These are phyloP conservation scores for Ajuga chamaepitys DNA, from an alignment of 257 asterid species.

Conservation along the genomic window DNA sequence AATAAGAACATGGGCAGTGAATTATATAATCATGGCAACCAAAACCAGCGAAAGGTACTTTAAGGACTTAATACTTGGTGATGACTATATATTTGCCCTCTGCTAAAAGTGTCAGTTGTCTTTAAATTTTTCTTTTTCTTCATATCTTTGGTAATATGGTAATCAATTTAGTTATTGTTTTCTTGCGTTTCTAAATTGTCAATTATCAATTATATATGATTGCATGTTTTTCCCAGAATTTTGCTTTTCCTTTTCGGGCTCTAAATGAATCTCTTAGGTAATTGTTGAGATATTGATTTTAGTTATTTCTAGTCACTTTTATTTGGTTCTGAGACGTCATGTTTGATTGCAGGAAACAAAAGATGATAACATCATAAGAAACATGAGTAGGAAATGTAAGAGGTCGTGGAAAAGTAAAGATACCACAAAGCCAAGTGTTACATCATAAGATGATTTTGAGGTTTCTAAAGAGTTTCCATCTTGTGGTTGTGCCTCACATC, in stretches of 20 bases:
- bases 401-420: constrained; percentile 32
- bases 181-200: background rate
- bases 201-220: background rate
- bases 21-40: background rate
- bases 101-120: background rate
- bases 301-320: background rate
- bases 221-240: background rate
- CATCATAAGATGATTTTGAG: background rate
- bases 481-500: too few relatives aligned
- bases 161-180: background rate
- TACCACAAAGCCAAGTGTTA: constrained; percentile 13
- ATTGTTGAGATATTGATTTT: background rate
- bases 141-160: too few relatives aligned
- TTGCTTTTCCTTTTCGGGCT: too few relatives aligned
- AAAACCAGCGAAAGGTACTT: background rate
- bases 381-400: constrained; percentile 34
- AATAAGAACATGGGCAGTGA: background rate
- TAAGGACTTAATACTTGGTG: too few relatives aligned
- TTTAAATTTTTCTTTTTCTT: background rate
- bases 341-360: constrained; percentile 23
- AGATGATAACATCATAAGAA: constrained; percentile 12
- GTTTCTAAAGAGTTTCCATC: background rate
- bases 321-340: constrained; percentile 9
- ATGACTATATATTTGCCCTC: too few relatives aligned
- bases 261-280: too few relatives aligned